Percentiles rank a stretch among this genome's conserved stretches.
Evolutionary conservation across 208 protist genomes (phyloP).

Genomic region (Wallacemonas sp.): DNA sequence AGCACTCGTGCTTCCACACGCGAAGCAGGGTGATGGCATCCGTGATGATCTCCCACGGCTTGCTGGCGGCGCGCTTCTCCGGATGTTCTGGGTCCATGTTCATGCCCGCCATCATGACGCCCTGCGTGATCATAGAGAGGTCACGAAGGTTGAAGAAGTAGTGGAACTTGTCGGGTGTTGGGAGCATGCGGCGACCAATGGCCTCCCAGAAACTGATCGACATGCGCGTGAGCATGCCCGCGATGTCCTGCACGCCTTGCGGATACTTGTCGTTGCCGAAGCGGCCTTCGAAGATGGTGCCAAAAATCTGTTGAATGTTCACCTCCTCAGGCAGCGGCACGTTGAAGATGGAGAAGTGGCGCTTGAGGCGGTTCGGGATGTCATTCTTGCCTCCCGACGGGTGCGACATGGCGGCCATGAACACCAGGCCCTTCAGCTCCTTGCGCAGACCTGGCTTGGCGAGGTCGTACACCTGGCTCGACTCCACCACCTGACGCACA

Average conservation of each 20-base stretch:
- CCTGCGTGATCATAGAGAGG: conserved; percentile 95
- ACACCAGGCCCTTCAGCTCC: conserved; percentile 94
- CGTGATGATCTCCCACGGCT: conserved; percentile 80
- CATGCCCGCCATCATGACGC: conserved; percentile 92
- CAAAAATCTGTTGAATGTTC: conserved; percentile 95
- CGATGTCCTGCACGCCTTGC: conserved; percentile 83
- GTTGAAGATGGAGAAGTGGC: conserved; percentile 97
- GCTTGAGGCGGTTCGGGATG: conserved; percentile 97
- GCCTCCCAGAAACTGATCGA: conserved; percentile 92
- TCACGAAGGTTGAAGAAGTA: conserved; percentile 99
- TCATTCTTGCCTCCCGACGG: conserved; percentile 98
- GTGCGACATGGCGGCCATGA: conserved; percentile 97
- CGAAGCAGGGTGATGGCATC: conserved; percentile 81
- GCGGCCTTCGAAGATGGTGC: conserved; percentile 89
- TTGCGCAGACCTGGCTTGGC: conserved; percentile 92
- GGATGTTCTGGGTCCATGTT: conserved; percentile 82
- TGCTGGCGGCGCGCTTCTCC: conserved; percentile 84
- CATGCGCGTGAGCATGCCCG: conserved; percentile 89
- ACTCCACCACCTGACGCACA: conserved; percentile 92
- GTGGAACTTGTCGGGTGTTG: conserved; percentile 98
- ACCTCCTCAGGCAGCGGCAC: conserved; percentile 94
- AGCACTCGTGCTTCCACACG: conserved; percentile 98
- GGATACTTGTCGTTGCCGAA: conserved; percentile 90
- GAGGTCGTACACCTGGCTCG: conserved; percentile 86
- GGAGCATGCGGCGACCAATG: conserved; percentile 94